Evolutionary conservation across 2,329 filamentous ascomycete genomes (phyloP), one percentile per base, ranked within the genome.

Genomic region (Apiospora sp.): DNA sequence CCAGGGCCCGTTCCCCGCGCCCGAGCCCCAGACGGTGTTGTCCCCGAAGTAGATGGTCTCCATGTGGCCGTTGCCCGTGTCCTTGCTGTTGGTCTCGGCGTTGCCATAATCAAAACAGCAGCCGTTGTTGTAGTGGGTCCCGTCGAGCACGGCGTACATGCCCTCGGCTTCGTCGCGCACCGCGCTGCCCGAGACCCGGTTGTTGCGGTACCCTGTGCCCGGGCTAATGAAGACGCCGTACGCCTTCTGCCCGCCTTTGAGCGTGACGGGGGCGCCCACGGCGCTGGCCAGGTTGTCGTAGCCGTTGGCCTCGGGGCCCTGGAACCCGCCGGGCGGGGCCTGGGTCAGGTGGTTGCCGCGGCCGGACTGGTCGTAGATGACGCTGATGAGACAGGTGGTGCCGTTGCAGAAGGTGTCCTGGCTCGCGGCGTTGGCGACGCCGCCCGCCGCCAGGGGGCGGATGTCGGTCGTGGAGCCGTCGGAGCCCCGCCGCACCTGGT

Each of bases 351-450:
- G 88, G 74, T 92, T 92, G 0, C 85, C 85, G 1, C 80, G 81
- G 71, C 90, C 90, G 16, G 90, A 91, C 80, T 92, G 91, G 78
- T 92, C 91, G 78, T 92, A 92, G 71, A 92, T 91, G 76, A 89
- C 85, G 0, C 86, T 87, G 78, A 92, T 92, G 34, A 91, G 82
- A 76, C 91, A 92, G 16, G 89, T 92, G 0, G 90, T 92, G 68
- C 82, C 80, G 13, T 84, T 79, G 76, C 91, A 92, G 80, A 92
- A 92, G 0, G 82, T 75, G 80, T 92, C 90, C 77, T 93, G 91
- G 12, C 86, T 78, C 0, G 85, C 86, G 4, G 90, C 88, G 77
- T 92, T 87, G 71, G 91, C 91, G 13, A 92, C 88, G 58, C 90
- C 90, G 1, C 91, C 91, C 0, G 89, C 86, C 0, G 88, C 85